Percentiles rank a stretch among this genome's conserved stretches.
Conservation (phyloP, 139 green algal species). For the Picochlorum sp. region DNA sequence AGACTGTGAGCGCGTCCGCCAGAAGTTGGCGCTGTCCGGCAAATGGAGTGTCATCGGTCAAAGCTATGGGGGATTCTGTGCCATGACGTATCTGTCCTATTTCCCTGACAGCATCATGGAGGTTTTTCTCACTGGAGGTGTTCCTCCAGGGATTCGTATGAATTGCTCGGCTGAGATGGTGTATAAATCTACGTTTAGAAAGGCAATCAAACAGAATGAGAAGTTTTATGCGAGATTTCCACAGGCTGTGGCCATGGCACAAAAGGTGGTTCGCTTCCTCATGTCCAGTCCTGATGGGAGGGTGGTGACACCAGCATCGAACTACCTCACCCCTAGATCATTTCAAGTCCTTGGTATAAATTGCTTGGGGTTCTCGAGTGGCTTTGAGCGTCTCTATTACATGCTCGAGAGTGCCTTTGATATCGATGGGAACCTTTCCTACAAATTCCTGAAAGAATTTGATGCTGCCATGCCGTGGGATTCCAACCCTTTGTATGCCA, state of each 20-base stretch:
- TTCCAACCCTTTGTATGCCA: conserved; percentile 87
- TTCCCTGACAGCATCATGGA: conserved; percentile 35
- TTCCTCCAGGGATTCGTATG: conserved; percentile 54
- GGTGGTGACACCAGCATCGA: conserved; percentile 50
- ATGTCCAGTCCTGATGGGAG: conserved; percentile 40
- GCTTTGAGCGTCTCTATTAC: conserved; percentile 86
- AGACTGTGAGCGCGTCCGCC: conserved; percentile 77
- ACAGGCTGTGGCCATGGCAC: conserved; percentile 31
- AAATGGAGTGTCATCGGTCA: conserved; percentile 82
- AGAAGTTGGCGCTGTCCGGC: conserved; percentile 42
- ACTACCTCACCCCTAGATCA: conserved; percentile 55
- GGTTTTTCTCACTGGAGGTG: conserved; percentile 66
- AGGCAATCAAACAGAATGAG: conserved; percentile 61
- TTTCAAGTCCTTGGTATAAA: conserved; percentile 73
- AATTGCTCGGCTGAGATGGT: conserved; percentile 53
- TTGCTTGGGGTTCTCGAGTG: conserved; percentile 44
- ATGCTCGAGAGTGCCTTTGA: conserved; percentile 74
- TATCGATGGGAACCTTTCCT: conserved; percentile 44
- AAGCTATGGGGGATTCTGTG: conserved; percentile 94
- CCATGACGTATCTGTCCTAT: conserved; percentile 74
- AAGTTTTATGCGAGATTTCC: conserved; percentile 81
- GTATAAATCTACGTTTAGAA: conserved; percentile 52
- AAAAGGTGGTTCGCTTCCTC: conserved; percentile 64
- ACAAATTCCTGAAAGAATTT: conserved; percentile 66
- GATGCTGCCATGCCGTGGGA: conserved; percentile 69